Evolutionary conservation across 2,329 filamentous ascomycete species (phyloP).

Genomic region (Pestalotiopsis sp.): DNA sequence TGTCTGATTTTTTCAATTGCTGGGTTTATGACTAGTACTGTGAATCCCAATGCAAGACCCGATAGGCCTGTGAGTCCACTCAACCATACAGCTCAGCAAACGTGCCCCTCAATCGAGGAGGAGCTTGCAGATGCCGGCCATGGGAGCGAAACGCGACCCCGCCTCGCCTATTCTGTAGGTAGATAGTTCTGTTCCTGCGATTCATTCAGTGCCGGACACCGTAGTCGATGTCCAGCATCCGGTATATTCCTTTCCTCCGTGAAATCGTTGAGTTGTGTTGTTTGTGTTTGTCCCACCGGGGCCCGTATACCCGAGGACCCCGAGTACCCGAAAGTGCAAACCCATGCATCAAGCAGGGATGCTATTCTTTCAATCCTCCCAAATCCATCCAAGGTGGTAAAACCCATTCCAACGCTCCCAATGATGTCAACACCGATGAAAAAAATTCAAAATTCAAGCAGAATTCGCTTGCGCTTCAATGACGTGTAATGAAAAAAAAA

Average conservation of each 20-base stretch:
- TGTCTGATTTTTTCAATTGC: background rate
- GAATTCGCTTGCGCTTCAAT: constrained; percentile 30
- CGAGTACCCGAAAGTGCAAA: background rate
- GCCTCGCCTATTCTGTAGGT: constrained; percentile 17
- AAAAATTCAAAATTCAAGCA: constrained; percentile 17
- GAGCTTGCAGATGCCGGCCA: constrained; percentile 20
- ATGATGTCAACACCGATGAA: background rate
- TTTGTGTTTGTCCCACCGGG: background rate
- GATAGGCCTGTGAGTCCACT: constrained; percentile 7
- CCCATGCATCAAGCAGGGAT: constrained; percentile 1
- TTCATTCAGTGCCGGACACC: constrained; percentile 28
- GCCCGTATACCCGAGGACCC: background rate
- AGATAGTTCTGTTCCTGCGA: constrained; percentile 9
- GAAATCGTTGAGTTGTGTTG: constrained; percentile 28
- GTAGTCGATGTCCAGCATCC: constrained; percentile 27
- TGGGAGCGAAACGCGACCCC: constrained; percentile 30
- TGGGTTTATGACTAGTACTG: background rate
- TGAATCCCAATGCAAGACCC: background rate
- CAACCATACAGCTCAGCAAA: constrained; percentile 8
- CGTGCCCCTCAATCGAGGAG: constrained; percentile 7
- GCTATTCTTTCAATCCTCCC: background rate
- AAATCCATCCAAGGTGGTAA: constrained; percentile 8
- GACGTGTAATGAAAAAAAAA: background rate
- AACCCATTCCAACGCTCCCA: background rate
- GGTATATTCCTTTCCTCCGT: constrained; percentile 20